Percentiles rank a stretch among this genome's conserved stretches.
Evolutionary conservation across 345 rosid species (phyloP).

Genomic region (Gynandropsis gynandra): DNA sequence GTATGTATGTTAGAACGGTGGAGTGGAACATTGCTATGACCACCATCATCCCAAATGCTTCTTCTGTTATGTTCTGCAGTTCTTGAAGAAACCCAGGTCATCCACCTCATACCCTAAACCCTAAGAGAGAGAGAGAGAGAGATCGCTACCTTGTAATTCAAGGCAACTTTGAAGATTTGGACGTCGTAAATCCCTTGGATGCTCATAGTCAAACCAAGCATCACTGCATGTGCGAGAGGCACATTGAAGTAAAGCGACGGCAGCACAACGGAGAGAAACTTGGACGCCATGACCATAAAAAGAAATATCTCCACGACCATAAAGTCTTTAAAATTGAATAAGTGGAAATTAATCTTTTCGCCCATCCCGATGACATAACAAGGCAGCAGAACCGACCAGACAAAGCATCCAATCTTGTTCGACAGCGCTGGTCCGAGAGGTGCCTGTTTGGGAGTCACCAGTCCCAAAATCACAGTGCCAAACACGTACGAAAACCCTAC

Average conservation of each 20-base stretch:
- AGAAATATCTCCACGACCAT: slow-evolving; percentile 18
- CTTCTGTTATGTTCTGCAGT: slow-evolving; percentile 20
- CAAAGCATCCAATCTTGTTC: slow-evolving; percentile 25
- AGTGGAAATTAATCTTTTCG: slow-evolving; percentile 10
- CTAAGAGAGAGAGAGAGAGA: not conserved
- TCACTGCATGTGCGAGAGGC: slow-evolving; percentile 30
- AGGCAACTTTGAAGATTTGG: slow-evolving; percentile 17
- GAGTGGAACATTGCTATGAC: slow-evolving; percentile 16
- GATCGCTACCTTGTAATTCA: slow-evolving; percentile 11
- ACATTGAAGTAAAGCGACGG: slow-evolving; percentile 33
- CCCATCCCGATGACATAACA: slow-evolving; percentile 31
- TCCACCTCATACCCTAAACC: not conserved
- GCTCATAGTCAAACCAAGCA: slow-evolving; percentile 29
- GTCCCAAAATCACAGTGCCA: slow-evolving; percentile 29
- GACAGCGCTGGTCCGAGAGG: slow-evolving; percentile 28
- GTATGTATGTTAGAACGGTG: slow-evolving; percentile 17
- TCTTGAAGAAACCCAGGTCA: not conserved
- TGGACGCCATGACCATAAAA: slow-evolving; percentile 8
- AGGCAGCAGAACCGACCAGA: slow-evolving; percentile 32
- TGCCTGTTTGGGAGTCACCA: slow-evolving; percentile 26
- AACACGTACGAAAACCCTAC: slow-evolving; percentile 24
- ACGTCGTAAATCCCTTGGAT: slow-evolving; percentile 34
- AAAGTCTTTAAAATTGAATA: not conserved
- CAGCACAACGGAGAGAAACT: slow-evolving; percentile 15
- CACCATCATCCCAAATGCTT: slow-evolving; percentile 27